These are phyloP conservation scores for Quercus suber DNA, from an alignment of 306 rosid genomes.

Conservation along the genomic window DNA sequence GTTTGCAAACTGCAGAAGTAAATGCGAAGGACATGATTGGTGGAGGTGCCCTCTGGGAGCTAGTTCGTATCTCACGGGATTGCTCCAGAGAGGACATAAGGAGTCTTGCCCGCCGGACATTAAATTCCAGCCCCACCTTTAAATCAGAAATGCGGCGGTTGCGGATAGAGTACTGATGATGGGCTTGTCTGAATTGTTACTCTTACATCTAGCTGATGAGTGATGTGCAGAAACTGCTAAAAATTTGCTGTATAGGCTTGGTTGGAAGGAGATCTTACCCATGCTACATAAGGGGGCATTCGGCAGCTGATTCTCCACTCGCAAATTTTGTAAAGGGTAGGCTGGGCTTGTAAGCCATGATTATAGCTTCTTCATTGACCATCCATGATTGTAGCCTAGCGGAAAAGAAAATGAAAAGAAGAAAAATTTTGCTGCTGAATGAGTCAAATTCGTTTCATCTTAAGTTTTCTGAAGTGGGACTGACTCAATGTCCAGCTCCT, in stretches of 20 bases:
- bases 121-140: constrained; percentile 65
- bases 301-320: constrained; percentile 8
- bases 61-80: constrained; percentile 90
- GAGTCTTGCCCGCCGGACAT: constrained; percentile 79
- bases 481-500: background rate
- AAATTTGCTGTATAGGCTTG: constrained; percentile 7
- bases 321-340: constrained; percentile 50
- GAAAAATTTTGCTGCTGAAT: background rate
- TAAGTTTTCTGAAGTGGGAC: background rate
- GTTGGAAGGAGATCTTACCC: background rate
- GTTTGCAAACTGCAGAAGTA: constrained; percentile 54
- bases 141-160: constrained; percentile 77
- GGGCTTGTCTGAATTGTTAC: background rate
- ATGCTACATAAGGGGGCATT: background rate
- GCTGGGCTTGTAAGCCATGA: constrained; percentile 23
- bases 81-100: constrained; percentile 94
- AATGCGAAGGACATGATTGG: constrained; percentile 93
- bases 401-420: background rate
- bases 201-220: constrained; percentile 21
- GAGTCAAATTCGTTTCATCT: background rate
- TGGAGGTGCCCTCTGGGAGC: constrained; percentile 99
- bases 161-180: constrained; percentile 58
- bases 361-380: constrained; percentile 3
- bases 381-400: background rate
- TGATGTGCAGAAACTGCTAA: constrained; percentile 10